Conservation (phyloP, 345 rosid genomes). For the Pseudoturritis turrita region DNA sequence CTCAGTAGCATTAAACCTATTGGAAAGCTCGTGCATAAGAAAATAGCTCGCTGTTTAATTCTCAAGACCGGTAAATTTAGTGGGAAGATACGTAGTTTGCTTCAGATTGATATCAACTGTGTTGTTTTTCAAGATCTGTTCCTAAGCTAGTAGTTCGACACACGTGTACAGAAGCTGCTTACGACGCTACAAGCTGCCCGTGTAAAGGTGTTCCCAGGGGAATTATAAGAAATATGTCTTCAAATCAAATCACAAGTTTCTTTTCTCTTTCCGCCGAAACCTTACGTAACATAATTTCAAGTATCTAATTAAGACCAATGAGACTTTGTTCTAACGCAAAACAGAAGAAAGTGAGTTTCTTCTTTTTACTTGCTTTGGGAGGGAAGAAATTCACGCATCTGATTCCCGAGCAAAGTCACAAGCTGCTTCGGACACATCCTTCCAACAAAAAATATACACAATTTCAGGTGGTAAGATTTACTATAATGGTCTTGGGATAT, state of each 20-base stretch:
- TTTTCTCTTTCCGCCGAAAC: not conserved
- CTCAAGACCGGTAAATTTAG: not conserved
- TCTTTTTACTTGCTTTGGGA: slow-evolving; percentile 44
- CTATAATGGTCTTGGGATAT: not conserved
- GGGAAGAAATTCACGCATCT: slow-evolving; percentile 80
- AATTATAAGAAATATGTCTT: not conserved
- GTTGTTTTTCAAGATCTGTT: too few relatives aligned
- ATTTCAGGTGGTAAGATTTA: not conserved
- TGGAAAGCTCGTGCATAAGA: too few relatives aligned
- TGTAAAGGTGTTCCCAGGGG: not conserved
- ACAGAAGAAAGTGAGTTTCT: not conserved
- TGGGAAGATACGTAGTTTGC: not conserved
- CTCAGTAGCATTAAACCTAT: too few relatives aligned
- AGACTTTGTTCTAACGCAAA: not conserved
- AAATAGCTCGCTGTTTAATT: too few relatives aligned
- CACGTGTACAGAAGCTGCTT: too few relatives aligned
- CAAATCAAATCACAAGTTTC: not conserved
- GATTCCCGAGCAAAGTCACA: slow-evolving; percentile 73
- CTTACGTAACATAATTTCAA: not conserved
- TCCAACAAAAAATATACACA: slow-evolving; percentile 1
- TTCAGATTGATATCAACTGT: not conserved
- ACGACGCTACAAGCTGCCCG: too few relatives aligned
- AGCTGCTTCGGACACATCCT: slow-evolving; percentile 86
- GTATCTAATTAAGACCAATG: not conserved
- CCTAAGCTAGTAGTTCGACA: too few relatives aligned